Evolutionary conservation across 495 filamentous ascomycete genomes (phyloP).

Genomic region (Aspergillus coremiiformis): DNA sequence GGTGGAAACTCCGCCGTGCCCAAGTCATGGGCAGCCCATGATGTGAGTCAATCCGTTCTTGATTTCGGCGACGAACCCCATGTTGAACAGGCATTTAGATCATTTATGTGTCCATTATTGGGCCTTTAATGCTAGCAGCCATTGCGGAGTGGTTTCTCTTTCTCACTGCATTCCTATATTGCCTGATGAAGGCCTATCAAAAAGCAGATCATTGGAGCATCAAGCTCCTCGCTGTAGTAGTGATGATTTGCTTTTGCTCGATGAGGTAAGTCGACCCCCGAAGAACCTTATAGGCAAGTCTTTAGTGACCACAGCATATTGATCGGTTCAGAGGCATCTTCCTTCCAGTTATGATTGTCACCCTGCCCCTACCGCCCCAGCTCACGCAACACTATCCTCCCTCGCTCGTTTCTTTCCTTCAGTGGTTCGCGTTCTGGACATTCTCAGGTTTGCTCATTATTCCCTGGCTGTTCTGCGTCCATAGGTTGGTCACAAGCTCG

Average conservation of each 20-base stretch:
- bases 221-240: slow-evolving; percentile 63
- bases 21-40: slow-evolving; percentile 52
- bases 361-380: slow-evolving; percentile 71
- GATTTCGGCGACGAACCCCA: neutral
- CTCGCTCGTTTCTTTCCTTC: slow-evolving; percentile 59
- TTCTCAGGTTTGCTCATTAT: slow-evolving; percentile 78
- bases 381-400: slow-evolving; percentile 64
- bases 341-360: slow-evolving; percentile 90
- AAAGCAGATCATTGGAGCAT: slow-evolving; percentile 89
- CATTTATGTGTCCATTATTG: slow-evolving; percentile 75
- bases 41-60: slow-evolving; percentile 46
- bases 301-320: neutral
- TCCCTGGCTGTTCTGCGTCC: slow-evolving; percentile 91
- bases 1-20: slow-evolving; percentile 3
- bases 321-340: slow-evolving; percentile 62
- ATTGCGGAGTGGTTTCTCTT: slow-evolving; percentile 92
- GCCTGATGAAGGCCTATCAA: slow-evolving; percentile 75
- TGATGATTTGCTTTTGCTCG: slow-evolving; percentile 63
- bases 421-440: slow-evolving; percentile 97
- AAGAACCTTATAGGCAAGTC: neutral
- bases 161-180: slow-evolving; percentile 88
- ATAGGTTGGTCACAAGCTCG: slow-evolving; percentile 77
- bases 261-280: slow-evolving; percentile 53
- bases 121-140: slow-evolving; percentile 74
- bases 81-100: slow-evolving; percentile 46